Percentiles rank a stretch among this genome's conserved stretches.
These are phyloP conservation scores for Zalerion maritima DNA, from an alignment of 495 filamentous ascomycete genomes.

Conservation along the genomic window DNA sequence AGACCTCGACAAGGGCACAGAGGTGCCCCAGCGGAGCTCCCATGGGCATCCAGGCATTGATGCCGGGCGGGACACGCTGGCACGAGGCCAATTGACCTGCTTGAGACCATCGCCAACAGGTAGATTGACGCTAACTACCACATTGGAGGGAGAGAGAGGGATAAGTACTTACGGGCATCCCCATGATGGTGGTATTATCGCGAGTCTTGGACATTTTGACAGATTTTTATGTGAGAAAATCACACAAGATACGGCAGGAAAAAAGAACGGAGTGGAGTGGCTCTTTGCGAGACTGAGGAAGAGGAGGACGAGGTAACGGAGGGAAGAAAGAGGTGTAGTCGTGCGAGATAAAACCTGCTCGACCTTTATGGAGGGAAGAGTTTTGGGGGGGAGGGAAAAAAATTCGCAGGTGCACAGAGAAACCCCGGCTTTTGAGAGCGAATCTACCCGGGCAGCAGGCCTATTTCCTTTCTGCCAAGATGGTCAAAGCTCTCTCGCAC, in stretches of 20 bases:
- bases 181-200: conserved; percentile 45
- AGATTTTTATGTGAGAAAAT: conserved; percentile 23
- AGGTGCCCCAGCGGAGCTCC: conserved; percentile 9
- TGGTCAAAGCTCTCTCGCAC: conserved; percentile 4
- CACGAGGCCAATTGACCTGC: neutral
- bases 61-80: conserved; percentile 14
- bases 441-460: conserved; percentile 22
- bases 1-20: conserved; percentile 3
- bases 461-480: neutral
- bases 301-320: too few relatives aligned
- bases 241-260: conserved; percentile 30
- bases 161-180: conserved; percentile 62
- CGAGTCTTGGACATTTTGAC: conserved; percentile 50
- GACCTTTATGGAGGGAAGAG: conserved; percentile 21
- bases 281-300: conserved; percentile 1
- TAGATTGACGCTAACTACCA: neutral
- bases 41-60: conserved; percentile 22
- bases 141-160: conserved; percentile 10
- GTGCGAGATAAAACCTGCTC: conserved; percentile 3
- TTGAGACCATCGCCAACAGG: neutral
- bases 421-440: conserved; percentile 21
- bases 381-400: conserved; percentile 25
- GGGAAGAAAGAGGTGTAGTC: conserved; percentile 1
- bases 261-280: conserved; percentile 18
- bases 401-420: conserved; percentile 25